Evolutionary conservation across 1,139 yeast species (phyloP).

Genomic region (Arxiozyma slooffiae): DNA sequence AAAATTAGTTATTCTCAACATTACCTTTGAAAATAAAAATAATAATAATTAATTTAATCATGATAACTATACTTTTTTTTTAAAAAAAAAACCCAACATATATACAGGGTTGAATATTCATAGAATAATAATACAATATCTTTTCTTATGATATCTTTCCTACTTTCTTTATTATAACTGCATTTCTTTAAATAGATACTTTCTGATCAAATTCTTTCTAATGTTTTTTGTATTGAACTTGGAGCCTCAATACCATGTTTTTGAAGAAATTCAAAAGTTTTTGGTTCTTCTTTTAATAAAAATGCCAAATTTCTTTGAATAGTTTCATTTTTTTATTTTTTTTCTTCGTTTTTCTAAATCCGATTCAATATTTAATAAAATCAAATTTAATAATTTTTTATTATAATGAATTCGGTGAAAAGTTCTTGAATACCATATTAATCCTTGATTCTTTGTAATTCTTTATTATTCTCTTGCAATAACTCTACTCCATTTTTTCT

Average conservation of each 20-base stretch:
- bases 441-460: slow-evolving; percentile 38
- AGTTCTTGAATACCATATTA: slow-evolving; percentile 48
- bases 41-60: no score
- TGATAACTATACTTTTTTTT: no score
- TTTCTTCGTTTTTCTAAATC: slow-evolving; percentile 23
- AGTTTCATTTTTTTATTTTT: slow-evolving; percentile 28
- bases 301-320: slow-evolving; percentile 32
- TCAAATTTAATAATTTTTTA: slow-evolving; percentile 33
- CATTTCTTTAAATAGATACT: slow-evolving; percentile 32
- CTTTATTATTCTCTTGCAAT: slow-evolving; percentile 27
- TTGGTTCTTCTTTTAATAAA: slow-evolving; percentile 31
- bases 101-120: not conserved
- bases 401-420: slow-evolving; percentile 43
- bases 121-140: no score
- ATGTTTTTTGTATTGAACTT: slow-evolving; percentile 36
- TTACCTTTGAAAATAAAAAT: no score
- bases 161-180: slow-evolving; percentile 4
- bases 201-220: slow-evolving; percentile 45
- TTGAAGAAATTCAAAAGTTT: slow-evolving; percentile 28
- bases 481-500: not conserved
- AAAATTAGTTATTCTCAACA: no score
- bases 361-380: slow-evolving; percentile 34
- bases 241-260: slow-evolving; percentile 29
- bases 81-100: no score
- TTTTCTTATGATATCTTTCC: not conserved